Conservation (phyloP, 2,329 filamentous ascomycete species). For the Orbilia brochopaga region DNA sequence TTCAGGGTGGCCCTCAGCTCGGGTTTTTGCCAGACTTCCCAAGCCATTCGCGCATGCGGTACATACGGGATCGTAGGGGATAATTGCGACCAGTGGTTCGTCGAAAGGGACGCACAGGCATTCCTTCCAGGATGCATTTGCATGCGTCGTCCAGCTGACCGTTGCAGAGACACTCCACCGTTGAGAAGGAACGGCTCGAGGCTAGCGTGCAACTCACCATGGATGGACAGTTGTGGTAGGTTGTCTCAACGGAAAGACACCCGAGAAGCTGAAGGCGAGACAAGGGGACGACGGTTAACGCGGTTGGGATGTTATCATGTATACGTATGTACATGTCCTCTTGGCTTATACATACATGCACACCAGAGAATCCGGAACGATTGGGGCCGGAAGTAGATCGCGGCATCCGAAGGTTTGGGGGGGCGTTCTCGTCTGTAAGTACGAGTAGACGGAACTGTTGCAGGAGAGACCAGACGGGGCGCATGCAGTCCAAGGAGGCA, state of each 20-base stretch:
- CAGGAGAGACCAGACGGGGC: no score
- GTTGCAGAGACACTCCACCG: conserved; percentile 21
- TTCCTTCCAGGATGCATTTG: conserved; percentile 26
- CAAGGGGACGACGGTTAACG: conserved; percentile 42
- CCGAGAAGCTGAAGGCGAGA: conserved; percentile 38
- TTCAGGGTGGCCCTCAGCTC: not conserved
- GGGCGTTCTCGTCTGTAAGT: conserved; percentile 2
- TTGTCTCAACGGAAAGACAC: conserved; percentile 21
- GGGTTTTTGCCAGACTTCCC: not conserved
- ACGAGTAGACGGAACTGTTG: no score
- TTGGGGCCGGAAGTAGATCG: conserved; percentile 28
- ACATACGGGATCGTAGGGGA: no score
- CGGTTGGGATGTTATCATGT: conserved; percentile 8
- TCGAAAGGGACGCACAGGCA: conserved; percentile 17
- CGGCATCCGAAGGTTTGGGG: conserved; percentile 8
- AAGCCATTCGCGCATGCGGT: not conserved
- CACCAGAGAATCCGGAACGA: conserved; percentile 12
- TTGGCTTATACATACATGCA: conserved; percentile 13
- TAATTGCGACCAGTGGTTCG: conserved; percentile 18
- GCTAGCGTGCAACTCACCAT: conserved; percentile 27
- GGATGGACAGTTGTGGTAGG: conserved; percentile 1
- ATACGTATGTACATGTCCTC: no score
- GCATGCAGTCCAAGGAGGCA: not conserved
- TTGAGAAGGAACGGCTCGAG: conserved; percentile 46
- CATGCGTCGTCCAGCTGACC: conserved; percentile 36